These are phyloP conservation scores for Dendryphion nanum DNA, from an alignment of 2,329 filamentous ascomycete species.

Conservation along the genomic window DNA sequence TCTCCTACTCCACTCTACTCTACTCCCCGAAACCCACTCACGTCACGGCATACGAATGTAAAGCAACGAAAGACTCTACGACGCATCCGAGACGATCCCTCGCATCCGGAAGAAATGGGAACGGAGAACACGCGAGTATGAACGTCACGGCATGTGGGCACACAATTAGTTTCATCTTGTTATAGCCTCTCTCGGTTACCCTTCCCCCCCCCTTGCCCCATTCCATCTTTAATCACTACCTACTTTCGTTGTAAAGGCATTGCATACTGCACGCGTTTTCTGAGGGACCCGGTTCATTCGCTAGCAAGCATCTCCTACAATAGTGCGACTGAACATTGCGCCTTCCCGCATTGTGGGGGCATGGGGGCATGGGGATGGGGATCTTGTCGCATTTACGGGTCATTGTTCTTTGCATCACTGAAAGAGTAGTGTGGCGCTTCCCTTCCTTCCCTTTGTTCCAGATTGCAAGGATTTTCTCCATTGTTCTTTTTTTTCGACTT, in stretches of 20 bases:
- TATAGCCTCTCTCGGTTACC: constrained; percentile 4
- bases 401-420: not conserved
- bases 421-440: not conserved
- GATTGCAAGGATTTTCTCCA: not conserved
- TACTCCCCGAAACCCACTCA: constrained; percentile 10
- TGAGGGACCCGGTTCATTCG: not conserved
- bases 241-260: not conserved
- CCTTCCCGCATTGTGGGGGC: not conserved
- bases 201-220: not conserved
- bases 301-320: not conserved
- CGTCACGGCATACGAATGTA: constrained; percentile 10
- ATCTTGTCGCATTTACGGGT: constrained; percentile 1
- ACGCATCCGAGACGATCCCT: constrained; percentile 19
- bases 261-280: not conserved
- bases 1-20: not conserved
- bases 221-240: not conserved
- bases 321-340: not conserved
- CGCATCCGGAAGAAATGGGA: constrained; percentile 10
- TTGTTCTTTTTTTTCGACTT: not conserved
- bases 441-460: not conserved
- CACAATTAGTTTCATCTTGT: constrained; percentile 11
- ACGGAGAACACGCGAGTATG: constrained; percentile 15
- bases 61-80: constrained; percentile 18
- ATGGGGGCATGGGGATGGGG: too few relatives aligned
- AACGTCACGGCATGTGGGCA: constrained; percentile 9